A percentile compares a stretch with the other conserved stretches of the same genome.
Conservation (phyloP, 805 yeast species). For the Metschnikowia corniflorae region DNA sequence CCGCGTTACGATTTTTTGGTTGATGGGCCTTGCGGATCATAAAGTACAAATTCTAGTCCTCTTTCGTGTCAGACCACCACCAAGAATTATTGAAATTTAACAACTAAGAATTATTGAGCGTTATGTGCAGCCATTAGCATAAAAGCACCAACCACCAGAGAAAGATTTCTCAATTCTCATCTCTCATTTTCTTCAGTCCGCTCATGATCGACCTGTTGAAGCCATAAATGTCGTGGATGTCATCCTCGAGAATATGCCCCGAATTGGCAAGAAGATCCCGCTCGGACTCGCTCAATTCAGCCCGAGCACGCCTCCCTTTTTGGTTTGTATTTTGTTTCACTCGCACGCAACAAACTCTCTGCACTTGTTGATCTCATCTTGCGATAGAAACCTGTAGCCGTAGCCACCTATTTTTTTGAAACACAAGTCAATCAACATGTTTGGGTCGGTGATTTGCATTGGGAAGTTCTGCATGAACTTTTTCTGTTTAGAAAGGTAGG, state of each 20-base stretch:
- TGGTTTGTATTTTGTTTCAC: constrained; percentile 38
- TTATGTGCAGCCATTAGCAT: no score
- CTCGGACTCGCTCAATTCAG: constrained; percentile 40
- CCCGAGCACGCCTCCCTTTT: constrained; percentile 25
- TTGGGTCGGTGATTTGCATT: constrained; percentile 64
- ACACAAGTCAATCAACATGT: constrained; percentile 64
- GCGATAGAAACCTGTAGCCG: constrained; percentile 68
- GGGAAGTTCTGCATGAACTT: constrained; percentile 83
- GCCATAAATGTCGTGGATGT: constrained; percentile 43
- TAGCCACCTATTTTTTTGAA: constrained; percentile 67
- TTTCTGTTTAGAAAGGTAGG: no score
- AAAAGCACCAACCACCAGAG: no score
- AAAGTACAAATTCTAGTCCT: no score
- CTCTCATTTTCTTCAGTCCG: no score
- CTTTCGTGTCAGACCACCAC: no score
- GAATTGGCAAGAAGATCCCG: constrained; percentile 27
- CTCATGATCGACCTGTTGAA: constrained; percentile 43
- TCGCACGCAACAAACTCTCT: constrained; percentile 72
- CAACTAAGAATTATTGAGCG: no score
- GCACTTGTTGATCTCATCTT: constrained; percentile 76
- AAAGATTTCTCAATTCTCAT: no score
- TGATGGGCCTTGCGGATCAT: no score
- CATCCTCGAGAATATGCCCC: constrained; percentile 23
- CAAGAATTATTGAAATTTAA: no score
- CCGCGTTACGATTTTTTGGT: no score